Conservation (phyloP, 2,329 filamentous ascomycete species). For the Arthrobotrys pseudoclavata region DNA sequence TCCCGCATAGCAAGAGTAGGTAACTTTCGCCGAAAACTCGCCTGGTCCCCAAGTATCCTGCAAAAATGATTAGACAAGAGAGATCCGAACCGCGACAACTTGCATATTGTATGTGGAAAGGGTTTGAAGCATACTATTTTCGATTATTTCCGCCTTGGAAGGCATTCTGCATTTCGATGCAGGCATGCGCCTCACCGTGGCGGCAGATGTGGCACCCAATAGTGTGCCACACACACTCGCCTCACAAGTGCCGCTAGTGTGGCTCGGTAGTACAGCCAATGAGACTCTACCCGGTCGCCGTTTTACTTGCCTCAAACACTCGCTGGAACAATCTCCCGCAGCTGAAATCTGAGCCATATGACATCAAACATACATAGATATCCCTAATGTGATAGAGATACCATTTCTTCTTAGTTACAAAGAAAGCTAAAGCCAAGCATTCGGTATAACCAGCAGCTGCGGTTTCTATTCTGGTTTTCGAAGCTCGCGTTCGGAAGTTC, state of each 20-base stretch:
- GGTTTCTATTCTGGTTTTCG: slow-evolving; percentile 24
- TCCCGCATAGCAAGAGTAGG: background rate
- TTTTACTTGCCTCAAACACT: slow-evolving; percentile 30
- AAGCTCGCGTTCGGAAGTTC: slow-evolving; percentile 46
- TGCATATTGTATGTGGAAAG: slow-evolving; percentile 12
- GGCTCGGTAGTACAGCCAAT: slow-evolving; percentile 30
- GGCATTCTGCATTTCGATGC: slow-evolving; percentile 49
- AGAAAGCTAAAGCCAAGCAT: background rate
- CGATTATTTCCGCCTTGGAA: slow-evolving; percentile 55
- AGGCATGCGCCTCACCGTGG: slow-evolving; percentile 57
- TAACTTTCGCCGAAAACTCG: slow-evolving; percentile 18
- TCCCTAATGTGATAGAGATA: background rate
- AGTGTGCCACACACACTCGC: slow-evolving; percentile 28
- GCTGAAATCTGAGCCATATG: slow-evolving; percentile 52
- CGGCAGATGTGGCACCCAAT: slow-evolving; percentile 32
- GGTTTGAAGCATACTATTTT: slow-evolving; percentile 42
- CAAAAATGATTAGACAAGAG: slow-evolving; percentile 40
- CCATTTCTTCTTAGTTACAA: slow-evolving; percentile 3
- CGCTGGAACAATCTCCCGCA: slow-evolving; percentile 22
- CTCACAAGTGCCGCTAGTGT: slow-evolving; percentile 35
- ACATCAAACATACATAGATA: slow-evolving; percentile 41
- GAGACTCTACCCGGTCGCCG: slow-evolving; percentile 38
- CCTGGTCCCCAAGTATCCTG: background rate
- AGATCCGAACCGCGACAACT: slow-evolving; percentile 59
- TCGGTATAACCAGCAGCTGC: slow-evolving; percentile 19